Percentiles rank a stretch among this genome's conserved stretches.
Evolutionary conservation across 768 basidiomycete species (phyloP).

Genomic region (Tylopilus cervinicoccineus): DNA sequence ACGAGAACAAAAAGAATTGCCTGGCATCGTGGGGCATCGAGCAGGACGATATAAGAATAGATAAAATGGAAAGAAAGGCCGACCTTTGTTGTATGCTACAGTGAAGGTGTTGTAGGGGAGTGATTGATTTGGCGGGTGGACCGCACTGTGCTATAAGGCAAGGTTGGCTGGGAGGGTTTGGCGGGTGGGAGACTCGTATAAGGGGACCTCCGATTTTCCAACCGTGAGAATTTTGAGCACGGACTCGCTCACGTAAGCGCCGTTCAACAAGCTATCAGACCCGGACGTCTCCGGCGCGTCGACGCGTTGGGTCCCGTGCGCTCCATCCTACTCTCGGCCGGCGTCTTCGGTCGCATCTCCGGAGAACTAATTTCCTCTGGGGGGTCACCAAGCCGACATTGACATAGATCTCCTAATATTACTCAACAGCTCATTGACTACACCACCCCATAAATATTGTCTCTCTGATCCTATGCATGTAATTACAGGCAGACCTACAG

Average conservation of each 20-base stretch:
- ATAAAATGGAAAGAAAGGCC: slow-evolving; percentile 19
- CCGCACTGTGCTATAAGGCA: slow-evolving; percentile 36
- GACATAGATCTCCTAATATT: neutral
- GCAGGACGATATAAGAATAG: slow-evolving; percentile 19
- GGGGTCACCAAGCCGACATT: slow-evolving; percentile 13
- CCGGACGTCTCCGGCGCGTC: slow-evolving; percentile 24
- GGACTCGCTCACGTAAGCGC: slow-evolving; percentile 34
- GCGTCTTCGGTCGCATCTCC: slow-evolving; percentile 16
- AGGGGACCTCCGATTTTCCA: slow-evolving; percentile 28
- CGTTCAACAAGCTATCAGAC: slow-evolving; percentile 27
- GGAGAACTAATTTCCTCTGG: slow-evolving; percentile 7
- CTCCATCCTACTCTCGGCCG: slow-evolving; percentile 14
- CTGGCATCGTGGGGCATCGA: slow-evolving; percentile 20
- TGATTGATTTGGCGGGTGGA: slow-evolving; percentile 33
- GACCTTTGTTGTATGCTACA: slow-evolving; percentile 31
- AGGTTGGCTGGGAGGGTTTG: slow-evolving; percentile 35
- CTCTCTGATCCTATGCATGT: slow-evolving; percentile 1
- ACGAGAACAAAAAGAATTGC: slow-evolving; percentile 6
- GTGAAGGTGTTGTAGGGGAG: slow-evolving; percentile 18
- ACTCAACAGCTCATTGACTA: neutral
- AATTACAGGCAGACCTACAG: slow-evolving; percentile 18
- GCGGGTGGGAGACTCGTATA: slow-evolving; percentile 37
- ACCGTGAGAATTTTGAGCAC: slow-evolving; percentile 33
- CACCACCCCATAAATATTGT: slow-evolving; percentile 11
- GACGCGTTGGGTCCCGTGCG: slow-evolving; percentile 7